phyloP scores from a whole-genome alignment of 805 yeast genomes.

The Cyberlindnera amylophila region DNA sequence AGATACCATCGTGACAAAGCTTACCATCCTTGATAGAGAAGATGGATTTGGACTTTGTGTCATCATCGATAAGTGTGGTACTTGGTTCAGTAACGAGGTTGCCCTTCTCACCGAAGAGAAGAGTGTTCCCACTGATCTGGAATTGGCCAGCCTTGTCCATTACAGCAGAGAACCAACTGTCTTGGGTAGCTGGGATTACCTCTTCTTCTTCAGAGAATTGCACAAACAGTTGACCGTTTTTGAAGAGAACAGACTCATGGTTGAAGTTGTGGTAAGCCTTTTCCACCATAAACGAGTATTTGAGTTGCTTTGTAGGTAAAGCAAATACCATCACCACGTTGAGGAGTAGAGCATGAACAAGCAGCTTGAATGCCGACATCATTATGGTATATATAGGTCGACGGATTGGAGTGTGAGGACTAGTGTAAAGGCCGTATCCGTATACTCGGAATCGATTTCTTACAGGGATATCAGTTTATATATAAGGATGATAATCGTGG shows the following conservation, averaged over 20 bases:
- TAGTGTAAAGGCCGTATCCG: no score
- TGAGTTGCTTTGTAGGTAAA: conserved; percentile 9
- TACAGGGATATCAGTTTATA: no score
- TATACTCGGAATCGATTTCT: no score
- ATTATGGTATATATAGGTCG: no score
- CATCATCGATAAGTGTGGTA: not conserved
- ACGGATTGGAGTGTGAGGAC: no score
- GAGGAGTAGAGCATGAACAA: not conserved
- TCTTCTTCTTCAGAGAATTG: not conserved
- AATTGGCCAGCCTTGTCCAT: conserved; percentile 3
- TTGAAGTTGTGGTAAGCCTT: conserved; percentile 11
- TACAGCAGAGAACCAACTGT: conserved; percentile 1
- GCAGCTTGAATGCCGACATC: no score
- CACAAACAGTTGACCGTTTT: not conserved
- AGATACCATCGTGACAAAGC: conserved; percentile 9
- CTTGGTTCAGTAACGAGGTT: not conserved
- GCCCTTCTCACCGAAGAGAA: not conserved
- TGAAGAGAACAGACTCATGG: conserved; percentile 5
- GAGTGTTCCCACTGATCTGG: not conserved
- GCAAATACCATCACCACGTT: not conserved
- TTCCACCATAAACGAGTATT: conserved; percentile 9
- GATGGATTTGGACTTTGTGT: conserved; percentile 1
- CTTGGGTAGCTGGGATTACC: not conserved
- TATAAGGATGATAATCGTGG: no score
- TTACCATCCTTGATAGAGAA: conserved; percentile 22